Conservation (phyloP, 805 yeast species). For the Wickerhamomyces alni region DNA sequence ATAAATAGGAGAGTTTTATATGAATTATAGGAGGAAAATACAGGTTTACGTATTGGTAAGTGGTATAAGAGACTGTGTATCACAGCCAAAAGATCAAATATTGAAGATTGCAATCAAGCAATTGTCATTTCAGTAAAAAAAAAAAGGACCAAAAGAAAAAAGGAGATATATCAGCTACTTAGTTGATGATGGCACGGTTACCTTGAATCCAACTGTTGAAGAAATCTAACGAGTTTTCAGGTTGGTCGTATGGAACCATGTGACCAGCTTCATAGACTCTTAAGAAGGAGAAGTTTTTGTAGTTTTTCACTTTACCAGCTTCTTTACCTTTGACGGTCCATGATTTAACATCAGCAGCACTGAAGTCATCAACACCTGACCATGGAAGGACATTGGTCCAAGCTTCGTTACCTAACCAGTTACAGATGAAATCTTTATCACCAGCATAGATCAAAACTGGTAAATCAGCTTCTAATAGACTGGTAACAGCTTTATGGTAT, state of each 20-base stretch:
- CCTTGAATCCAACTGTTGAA: constrained; percentile 82
- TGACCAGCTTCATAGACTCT: constrained; percentile 90
- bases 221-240: constrained; percentile 71
- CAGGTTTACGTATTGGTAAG: too few relatives aligned
- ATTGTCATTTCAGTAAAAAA: too few relatives aligned
- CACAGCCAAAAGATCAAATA: too few relatives aligned
- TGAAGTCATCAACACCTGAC: constrained; percentile 51
- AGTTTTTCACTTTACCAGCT: constrained; percentile 66
- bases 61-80: too few relatives aligned
- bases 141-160: background rate
- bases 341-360: constrained; percentile 34
- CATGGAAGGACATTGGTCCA: constrained; percentile 77
- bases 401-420: constrained; percentile 91
- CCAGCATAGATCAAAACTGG: constrained; percentile 93
- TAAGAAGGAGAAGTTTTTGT: constrained; percentile 69
- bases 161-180: background rate
- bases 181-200: constrained; percentile 34
- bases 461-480: constrained; percentile 61
- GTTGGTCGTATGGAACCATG: constrained; percentile 93
- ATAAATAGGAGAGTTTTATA: too few relatives aligned
- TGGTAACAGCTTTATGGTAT: constrained; percentile 68
- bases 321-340: constrained; percentile 44
- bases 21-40: too few relatives aligned
- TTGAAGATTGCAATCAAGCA: too few relatives aligned
- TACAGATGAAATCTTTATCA: constrained; percentile 93